Percentiles rank a stretch among this genome's conserved stretches.
Evolutionary conservation across 371 early-diverging fungal species (phyloP).

Genomic region (Saksenaea vasiformis): DNA sequence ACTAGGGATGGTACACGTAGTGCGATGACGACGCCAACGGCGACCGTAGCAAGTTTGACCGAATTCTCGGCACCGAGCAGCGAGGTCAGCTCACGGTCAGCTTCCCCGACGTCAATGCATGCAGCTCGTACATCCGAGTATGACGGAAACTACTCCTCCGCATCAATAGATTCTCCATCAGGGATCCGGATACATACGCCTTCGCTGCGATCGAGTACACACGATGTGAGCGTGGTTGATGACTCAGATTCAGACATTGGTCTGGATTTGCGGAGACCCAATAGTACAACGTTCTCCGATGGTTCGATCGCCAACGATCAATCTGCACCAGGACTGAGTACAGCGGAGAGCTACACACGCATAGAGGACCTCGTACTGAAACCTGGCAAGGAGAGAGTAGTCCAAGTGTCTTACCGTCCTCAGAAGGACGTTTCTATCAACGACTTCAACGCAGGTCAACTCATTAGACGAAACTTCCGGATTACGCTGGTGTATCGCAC

Average conservation of each 20-base stretch:
- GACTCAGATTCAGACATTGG: constrained; percentile 1
- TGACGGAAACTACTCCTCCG: constrained; percentile 7
- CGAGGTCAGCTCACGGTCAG: constrained; percentile 54
- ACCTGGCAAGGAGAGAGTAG: constrained; percentile 83
- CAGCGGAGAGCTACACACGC: constrained; percentile 47
- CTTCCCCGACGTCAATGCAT: constrained; percentile 41
- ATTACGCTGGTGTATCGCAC: constrained; percentile 73
- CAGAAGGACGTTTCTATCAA: constrained; percentile 58
- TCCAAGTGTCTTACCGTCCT: constrained; percentile 83
- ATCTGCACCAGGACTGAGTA: background rate
- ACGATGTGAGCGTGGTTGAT: background rate
- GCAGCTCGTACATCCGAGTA: constrained; percentile 12
- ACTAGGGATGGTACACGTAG: constrained; percentile 10
- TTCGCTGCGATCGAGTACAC: background rate
- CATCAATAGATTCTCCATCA: background rate
- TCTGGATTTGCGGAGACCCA: background rate
- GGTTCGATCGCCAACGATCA: background rate
- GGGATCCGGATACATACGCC: constrained; percentile 13
- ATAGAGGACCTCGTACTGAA: constrained; percentile 90
- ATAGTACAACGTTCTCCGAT: background rate
- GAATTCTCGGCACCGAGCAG: constrained; percentile 58
- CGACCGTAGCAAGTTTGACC: constrained; percentile 36
- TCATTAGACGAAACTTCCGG: constrained; percentile 78
- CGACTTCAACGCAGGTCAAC: constrained; percentile 75
- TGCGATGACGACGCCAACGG: constrained; percentile 25